Evolutionary conservation across 345 rosid genomes (phyloP).

Genomic region (Eucalyptus coolabah): DNA sequence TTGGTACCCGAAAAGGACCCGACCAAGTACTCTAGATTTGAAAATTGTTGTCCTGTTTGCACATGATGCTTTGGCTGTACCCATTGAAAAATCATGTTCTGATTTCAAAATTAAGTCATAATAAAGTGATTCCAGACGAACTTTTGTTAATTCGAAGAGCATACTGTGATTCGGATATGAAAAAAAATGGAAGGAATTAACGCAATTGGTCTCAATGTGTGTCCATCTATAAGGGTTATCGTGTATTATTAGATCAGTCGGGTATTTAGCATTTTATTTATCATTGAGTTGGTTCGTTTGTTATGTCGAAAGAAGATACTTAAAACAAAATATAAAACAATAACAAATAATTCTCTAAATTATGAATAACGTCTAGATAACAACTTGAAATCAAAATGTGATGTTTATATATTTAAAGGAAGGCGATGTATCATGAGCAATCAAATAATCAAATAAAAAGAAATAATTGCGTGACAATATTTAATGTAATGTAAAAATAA

Average conservation of each 20-base stretch:
- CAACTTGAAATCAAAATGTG: neutral
- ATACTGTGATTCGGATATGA: neutral
- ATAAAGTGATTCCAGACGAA: neutral
- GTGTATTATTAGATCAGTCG: no score
- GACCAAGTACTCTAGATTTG: neutral
- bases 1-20: neutral
- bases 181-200: neutral
- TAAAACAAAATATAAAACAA: neutral
- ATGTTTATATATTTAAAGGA: neutral
- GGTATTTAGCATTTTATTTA: neutral
- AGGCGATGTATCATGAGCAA: neutral
- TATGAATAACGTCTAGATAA: neutral
- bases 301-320: neutral
- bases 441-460: neutral
- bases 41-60: neutral
- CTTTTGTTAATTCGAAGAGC: neutral
- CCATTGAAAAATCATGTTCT: neutral
- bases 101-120: neutral
- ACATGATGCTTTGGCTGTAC: neutral
- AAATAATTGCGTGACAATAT: accelerated
- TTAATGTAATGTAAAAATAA: accelerated
- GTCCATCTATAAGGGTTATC: neutral
- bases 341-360: neutral
- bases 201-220: neutral
- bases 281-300: neutral